Base-by-base conservation (phyloP, 257 asterid genomes). In the Phtheirospermum japonicum region DNA sequence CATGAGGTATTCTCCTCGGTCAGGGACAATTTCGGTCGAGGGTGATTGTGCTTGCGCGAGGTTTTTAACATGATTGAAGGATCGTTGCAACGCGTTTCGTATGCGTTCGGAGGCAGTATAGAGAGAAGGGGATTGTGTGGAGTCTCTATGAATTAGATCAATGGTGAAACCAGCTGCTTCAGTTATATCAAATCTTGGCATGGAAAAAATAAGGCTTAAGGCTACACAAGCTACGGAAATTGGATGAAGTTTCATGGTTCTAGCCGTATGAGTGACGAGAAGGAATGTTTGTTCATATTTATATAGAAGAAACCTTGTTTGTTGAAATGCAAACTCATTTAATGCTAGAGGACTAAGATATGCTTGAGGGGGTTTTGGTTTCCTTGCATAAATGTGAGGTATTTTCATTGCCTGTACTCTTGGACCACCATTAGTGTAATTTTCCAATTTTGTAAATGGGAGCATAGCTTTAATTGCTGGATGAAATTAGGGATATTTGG, bases 131-230 rank as follows among this genome's bases (percentile, higher is more conserved):
- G 87, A 76, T 52, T 63, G 46, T 4, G 81, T 61, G 14, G 89
- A 80, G 69, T 83, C 85, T 67, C 88, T 63, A 37, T 83, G 94
- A 7, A 85, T 76, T 0, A 85, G 84, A 77, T 89, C 84, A 12
- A 84, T 8, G 61, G 69, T 79, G 52, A 83, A 77, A 26, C 87
- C 84, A 10, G 71, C 14, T 33, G 90, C 84, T 66, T 83, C 68
- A 7, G 42, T 31, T 3, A 16, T 6, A 32, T 63, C 45, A 55
- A 70, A 52, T 32, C 17, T 62, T 7, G 68, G 10, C 14, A 65
- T 14, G 3, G 62, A 65, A 8, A 70, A 26, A 7, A 50, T 1
- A 14, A 59, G 37, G 46, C 68, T 23, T 23, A 65, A 20, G 67
- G 76, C 30, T 37, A 70, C 9, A 43, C 45, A 73, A 57, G 14